These are phyloP conservation scores for Ganoderma sinense DNA, from an alignment of 1,284 basidiomycete genomes.

Conservation along the genomic window DNA sequence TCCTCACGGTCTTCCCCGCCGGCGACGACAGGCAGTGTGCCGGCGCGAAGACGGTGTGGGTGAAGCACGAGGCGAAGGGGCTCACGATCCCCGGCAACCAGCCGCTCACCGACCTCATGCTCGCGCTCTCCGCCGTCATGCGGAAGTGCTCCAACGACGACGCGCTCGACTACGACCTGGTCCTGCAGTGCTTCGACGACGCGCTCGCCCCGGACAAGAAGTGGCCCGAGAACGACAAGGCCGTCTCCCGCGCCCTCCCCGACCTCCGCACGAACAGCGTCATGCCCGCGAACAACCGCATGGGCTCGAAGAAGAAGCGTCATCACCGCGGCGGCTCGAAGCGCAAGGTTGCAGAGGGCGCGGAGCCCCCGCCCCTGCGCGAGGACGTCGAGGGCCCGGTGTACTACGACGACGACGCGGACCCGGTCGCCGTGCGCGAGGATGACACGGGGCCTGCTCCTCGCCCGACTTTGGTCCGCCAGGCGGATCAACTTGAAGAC, in stretches of 20 bases:
- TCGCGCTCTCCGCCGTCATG: not conserved
- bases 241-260: not conserved
- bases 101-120: slow-evolving; percentile 9
- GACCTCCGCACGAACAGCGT: not conserved
- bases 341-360: not conserved
- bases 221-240: slow-evolving; percentile 1
- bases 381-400: not conserved
- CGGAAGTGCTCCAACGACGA: not conserved
- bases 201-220: not conserved
- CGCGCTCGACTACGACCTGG: slow-evolving; percentile 3
- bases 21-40: not conserved
- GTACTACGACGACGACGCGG: not conserved
- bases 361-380: not conserved
- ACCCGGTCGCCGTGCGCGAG: not conserved
- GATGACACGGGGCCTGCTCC: not conserved
- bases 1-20: not conserved
- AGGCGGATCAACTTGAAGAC: too few species aligned
- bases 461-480: too few species aligned
- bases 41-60: not conserved
- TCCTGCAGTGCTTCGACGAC: slow-evolving; percentile 10
- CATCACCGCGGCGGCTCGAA: not conserved
- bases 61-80: not conserved
- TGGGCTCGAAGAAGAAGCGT: not conserved
- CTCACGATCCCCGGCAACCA: not conserved
- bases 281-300: not conserved